Evolutionary conservation across 345 rosid genomes (phyloP).

Genomic region (Kernera saxatilis): DNA sequence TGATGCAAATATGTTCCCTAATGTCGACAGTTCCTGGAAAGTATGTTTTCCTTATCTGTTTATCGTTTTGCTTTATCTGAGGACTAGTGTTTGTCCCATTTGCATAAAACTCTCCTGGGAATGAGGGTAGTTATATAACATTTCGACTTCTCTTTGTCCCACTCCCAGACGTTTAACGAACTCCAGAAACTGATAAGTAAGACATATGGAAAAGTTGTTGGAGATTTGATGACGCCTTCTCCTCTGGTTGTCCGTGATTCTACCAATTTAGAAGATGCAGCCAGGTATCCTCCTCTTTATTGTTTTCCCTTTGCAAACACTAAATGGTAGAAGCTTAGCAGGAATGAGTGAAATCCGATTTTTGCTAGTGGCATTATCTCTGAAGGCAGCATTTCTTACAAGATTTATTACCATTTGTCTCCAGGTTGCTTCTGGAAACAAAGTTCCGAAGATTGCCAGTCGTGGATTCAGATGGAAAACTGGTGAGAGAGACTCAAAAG

Average conservation of each 20-base stretch:
- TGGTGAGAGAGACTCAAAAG: slow-evolving; percentile 43
- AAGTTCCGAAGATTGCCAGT: slow-evolving; percentile 85
- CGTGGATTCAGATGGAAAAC: slow-evolving; percentile 63
- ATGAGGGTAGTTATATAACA: neutral
- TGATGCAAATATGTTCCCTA: slow-evolving; percentile 65
- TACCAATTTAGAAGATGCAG: slow-evolving; percentile 85
- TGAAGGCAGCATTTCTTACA: neutral
- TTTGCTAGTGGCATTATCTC: neutral
- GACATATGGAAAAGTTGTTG: slow-evolving; percentile 79
- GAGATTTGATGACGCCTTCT: slow-evolving; percentile 91
- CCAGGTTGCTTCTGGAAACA: slow-evolving; percentile 85
- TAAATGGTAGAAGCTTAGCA: too few relatives aligned
- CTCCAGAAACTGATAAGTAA: slow-evolving; percentile 71
- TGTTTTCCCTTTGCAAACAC: neutral
- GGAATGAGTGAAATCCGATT: neutral
- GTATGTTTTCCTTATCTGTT: slow-evolving; percentile 34
- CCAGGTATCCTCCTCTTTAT: slow-evolving; percentile 41
- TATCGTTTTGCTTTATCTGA: neutral
- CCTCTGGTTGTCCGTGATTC: slow-evolving; percentile 74
- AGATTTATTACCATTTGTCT: neutral
- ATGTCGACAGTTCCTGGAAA: slow-evolving; percentile 86
- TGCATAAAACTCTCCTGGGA: neutral
- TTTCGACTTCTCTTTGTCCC: neutral
- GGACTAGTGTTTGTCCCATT: neutral
- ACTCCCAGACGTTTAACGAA: slow-evolving; percentile 71